Evolutionary conservation across 2,329 filamentous ascomycete species (phyloP).

Genomic region (Colletotrichum australisinense): DNA sequence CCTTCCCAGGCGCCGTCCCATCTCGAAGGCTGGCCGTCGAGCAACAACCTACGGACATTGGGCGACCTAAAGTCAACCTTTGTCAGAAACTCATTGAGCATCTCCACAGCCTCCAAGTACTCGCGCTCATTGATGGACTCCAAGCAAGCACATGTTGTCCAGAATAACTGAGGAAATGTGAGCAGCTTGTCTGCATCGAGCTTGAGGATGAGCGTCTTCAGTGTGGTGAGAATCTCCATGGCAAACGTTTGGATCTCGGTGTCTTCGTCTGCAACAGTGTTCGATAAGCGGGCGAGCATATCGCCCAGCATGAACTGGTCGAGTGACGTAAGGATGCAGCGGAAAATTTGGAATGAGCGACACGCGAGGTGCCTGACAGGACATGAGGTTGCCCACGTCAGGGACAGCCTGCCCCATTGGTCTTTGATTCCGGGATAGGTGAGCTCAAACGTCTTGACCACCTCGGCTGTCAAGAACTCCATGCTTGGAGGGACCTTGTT

Average conservation of each 20-base stretch:
- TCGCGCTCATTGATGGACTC: slow-evolving; percentile 97
- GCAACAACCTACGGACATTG: slow-evolving; percentile 75
- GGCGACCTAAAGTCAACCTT: slow-evolving; percentile 85
- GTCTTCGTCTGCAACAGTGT: slow-evolving; percentile 96
- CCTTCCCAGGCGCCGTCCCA: slow-evolving; percentile 95
- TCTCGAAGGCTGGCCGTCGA: slow-evolving; percentile 82
- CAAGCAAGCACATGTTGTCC: slow-evolving; percentile 95
- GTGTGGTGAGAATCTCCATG: slow-evolving; percentile 95
- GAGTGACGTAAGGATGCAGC: slow-evolving; percentile 89
- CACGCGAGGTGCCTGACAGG: slow-evolving; percentile 95
- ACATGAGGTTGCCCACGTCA: slow-evolving; percentile 97
- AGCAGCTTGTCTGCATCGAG: slow-evolving; percentile 83
- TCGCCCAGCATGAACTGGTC: slow-evolving; percentile 96
- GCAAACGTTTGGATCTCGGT: slow-evolving; percentile 96
- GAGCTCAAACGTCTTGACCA: slow-evolving; percentile 86
- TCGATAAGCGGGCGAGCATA: slow-evolving; percentile 94
- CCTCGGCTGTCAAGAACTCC: slow-evolving; percentile 83
- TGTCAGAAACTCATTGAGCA: slow-evolving; percentile 87
- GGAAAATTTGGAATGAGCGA: slow-evolving; percentile 96
- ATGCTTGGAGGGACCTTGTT: slow-evolving; percentile 89
- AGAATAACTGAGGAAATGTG: slow-evolving; percentile 95
- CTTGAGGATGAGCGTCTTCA: slow-evolving; percentile 91
- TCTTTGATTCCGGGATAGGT: slow-evolving; percentile 89
- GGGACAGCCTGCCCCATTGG: slow-evolving; percentile 88
- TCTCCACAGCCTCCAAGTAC: slow-evolving; percentile 89